Percentiles rank a stretch among this genome's conserved stretches.
Conservation (phyloP, 169 alveolate genomes). For the Cryptosporidium viatorum region DNA sequence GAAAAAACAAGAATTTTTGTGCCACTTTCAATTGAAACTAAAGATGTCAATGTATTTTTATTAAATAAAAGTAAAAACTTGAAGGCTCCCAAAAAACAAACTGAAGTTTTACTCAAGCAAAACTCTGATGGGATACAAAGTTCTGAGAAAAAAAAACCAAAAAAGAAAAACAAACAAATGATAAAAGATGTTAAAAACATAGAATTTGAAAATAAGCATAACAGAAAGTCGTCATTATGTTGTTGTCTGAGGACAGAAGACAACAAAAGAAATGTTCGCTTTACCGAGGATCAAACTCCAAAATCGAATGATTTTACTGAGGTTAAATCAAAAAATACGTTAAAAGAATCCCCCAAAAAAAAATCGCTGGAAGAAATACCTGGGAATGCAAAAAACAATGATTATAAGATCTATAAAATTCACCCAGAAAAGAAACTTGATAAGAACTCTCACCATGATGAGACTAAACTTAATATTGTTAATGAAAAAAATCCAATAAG, state of each 20-base stretch:
- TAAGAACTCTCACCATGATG: neutral
- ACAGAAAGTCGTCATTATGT: neutral
- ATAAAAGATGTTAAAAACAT: neutral
- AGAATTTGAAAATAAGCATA: neutral
- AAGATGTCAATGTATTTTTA: neutral
- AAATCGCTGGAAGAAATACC: neutral
- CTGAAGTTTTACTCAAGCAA: neutral
- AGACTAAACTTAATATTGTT: neutral
- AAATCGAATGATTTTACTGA: neutral
- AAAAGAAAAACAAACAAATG: neutral
- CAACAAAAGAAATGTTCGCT: neutral
- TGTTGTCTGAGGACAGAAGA: neutral
- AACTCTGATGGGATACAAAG: neutral
- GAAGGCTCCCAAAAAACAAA: neutral
- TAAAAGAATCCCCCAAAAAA: neutral
- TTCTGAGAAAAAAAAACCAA: neutral
- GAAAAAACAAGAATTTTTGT: neutral
- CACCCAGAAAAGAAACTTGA: neutral
- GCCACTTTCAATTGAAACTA: conserved; percentile 6
- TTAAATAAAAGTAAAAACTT: neutral
- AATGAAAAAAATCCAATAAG: neutral
- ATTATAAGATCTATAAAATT: neutral
- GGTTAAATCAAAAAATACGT: neutral
- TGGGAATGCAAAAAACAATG: neutral
- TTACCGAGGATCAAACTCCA: neutral